Evolutionary conservation across 768 basidiomycete species (phyloP), one percentile per base, ranked within the genome.

Genomic region (Termitomyces sp.): DNA sequence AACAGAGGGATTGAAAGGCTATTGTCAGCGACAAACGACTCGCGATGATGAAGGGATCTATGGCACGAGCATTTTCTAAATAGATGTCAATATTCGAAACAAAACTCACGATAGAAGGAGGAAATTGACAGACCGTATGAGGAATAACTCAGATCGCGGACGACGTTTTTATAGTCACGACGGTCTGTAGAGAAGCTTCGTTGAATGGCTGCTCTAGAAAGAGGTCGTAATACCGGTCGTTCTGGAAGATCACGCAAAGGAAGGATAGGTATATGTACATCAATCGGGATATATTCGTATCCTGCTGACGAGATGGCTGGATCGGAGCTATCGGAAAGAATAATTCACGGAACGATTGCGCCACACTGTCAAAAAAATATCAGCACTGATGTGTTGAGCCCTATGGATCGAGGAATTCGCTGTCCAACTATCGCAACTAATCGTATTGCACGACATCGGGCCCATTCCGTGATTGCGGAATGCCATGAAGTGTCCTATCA

Each of bases 121-220:
- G 19, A 38, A 1, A 53, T 17, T n/a, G 6, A 21, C 56, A 38
- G 47, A 75, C 74, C 66, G 14, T 65, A 62, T 4, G 76, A 56
- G 3, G 70, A 74, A 8, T 56, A 51, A 19, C 63, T 67, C 28
- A 76, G 60, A 30, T 75, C 73, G 0, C 55, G 41, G 56, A 76
- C 75, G 14, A 75, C 62, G 31, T 67, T 61, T 7, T 57, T 21
- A 54, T 75, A 77, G 58, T 74, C 70, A 14, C 76, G 68, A 11
- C 76, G 67, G 14, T 62, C 67, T 7, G 64, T 37, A 30, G 63
- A 61, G 57, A 76, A 73, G 2, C 63, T 69, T 21, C 75, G 75
- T 63, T 76, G 75, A 23, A 78, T 75, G 56, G 75, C 75, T 2
- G 71, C 75, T 51, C 69, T 70, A 19, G 74, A 70, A 42, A 78